These are phyloP conservation scores for Colletotrichum endophyticum DNA, from an alignment of 2,329 filamentous ascomycete species.

Conservation along the genomic window DNA sequence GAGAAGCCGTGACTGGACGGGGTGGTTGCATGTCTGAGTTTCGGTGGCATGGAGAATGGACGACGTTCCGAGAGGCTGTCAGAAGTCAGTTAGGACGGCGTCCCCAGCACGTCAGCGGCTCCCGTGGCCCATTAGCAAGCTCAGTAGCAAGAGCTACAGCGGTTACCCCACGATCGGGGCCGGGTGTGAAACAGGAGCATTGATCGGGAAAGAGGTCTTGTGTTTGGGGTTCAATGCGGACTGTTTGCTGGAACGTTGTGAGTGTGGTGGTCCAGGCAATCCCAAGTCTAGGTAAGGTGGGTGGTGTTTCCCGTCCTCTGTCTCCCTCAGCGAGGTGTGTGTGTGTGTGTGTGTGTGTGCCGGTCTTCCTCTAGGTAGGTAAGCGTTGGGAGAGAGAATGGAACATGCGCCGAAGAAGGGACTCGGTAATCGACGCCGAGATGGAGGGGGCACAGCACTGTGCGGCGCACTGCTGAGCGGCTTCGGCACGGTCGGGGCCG, in stretches of 20 bases:
- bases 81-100: background rate
- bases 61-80: background rate
- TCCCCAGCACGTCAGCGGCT: background rate
- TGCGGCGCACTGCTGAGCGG: background rate
- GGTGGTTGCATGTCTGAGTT: background rate
- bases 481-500: slow-evolving; percentile 3
- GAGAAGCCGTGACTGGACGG: background rate
- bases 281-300: background rate
- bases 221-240: slow-evolving; percentile 18
- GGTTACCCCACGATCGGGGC: background rate
- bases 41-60: background rate
- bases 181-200: slow-evolving; percentile 18
- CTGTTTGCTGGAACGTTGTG: background rate
- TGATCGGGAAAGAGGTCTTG: slow-evolving; percentile 10
- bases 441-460: background rate
- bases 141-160: background rate
- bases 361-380: background rate
- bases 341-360: background rate
- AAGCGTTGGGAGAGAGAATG: background rate
- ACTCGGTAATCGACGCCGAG: background rate
- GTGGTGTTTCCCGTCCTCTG: background rate
- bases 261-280: background rate
- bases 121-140: background rate
- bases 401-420: background rate
- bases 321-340: background rate